These are phyloP conservation scores for Oehlia diaphana DNA, from an alignment of 192 early-diverging fungal species.

Conservation along the genomic window DNA sequence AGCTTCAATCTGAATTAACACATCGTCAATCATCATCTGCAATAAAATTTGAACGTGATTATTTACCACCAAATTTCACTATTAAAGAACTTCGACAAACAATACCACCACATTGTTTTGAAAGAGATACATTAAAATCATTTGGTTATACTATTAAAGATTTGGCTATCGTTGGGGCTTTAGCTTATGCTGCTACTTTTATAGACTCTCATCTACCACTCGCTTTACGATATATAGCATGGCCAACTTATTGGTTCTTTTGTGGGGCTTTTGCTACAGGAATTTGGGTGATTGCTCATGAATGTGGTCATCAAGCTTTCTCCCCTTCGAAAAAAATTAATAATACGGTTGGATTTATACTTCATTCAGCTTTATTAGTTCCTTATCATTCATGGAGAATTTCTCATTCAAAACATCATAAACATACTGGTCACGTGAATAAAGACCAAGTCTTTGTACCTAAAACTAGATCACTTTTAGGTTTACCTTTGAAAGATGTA, in stretches of 20 bases:
- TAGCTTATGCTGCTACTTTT: slow-evolving; percentile 69
- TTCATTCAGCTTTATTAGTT: slow-evolving; percentile 89
- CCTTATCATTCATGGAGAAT: slow-evolving; percentile 94
- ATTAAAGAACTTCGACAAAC: slow-evolving; percentile 90
- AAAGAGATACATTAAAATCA: slow-evolving; percentile 77
- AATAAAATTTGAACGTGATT: slow-evolving; percentile 44
- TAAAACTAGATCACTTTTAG: slow-evolving; percentile 61
- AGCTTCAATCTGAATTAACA: background rate
- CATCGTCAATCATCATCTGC: background rate
- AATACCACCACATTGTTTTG: slow-evolving; percentile 92
- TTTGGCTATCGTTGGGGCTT: slow-evolving; percentile 59
- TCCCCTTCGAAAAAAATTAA: slow-evolving; percentile 84
- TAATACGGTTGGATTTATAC: slow-evolving; percentile 83
- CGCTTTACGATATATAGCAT: slow-evolving; percentile 56
- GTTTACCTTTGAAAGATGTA: slow-evolving; percentile 47
- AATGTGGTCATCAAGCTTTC: slow-evolving; percentile 94
- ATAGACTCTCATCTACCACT: slow-evolving; percentile 58
- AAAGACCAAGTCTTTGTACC: slow-evolving; percentile 97
- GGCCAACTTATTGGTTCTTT: slow-evolving; percentile 80
- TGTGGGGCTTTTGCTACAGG: slow-evolving; percentile 88
- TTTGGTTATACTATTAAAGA: slow-evolving; percentile 82
- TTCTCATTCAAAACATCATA: slow-evolving; percentile 92
- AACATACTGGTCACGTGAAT: slow-evolving; percentile 83
- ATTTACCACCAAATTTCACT: slow-evolving; percentile 70
- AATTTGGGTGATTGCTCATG: slow-evolving; percentile 87